Evolutionary conservation across 2,329 filamentous ascomycete species (phyloP).

Genomic region (Pyrenochaeta sp.): DNA sequence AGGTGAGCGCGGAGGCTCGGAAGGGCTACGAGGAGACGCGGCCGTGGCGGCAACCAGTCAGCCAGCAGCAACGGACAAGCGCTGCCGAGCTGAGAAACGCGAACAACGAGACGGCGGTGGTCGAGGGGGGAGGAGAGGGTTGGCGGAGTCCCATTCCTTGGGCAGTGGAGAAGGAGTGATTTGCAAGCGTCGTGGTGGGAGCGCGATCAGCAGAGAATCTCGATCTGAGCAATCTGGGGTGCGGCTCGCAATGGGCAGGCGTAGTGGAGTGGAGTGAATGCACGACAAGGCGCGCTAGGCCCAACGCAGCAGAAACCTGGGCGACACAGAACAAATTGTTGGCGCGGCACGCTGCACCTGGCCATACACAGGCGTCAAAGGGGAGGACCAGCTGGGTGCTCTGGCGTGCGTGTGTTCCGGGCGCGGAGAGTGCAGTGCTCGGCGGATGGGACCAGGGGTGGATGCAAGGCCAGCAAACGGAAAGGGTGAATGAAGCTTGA

Average conservation of each 20-base stretch:
- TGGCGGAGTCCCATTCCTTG: constrained; percentile 38
- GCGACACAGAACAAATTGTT: not conserved
- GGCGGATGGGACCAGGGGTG: constrained; percentile 8
- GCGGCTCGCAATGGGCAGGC: constrained; percentile 8
- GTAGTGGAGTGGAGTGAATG: constrained; percentile 18
- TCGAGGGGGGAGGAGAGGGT: constrained; percentile 13
- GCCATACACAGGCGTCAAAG: constrained; percentile 16
- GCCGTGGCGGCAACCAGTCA: constrained; percentile 18
- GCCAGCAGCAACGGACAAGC: constrained; percentile 20
- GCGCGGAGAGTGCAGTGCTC: too few relatives aligned
- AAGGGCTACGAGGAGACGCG: constrained; percentile 1
- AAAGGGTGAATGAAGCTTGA: constrained; percentile 14
- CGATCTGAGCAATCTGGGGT: constrained; percentile 11
- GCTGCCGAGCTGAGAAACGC: constrained; percentile 15
- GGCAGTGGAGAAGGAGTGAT: not conserved
- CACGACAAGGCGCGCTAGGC: constrained; percentile 22
- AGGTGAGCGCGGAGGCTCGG: constrained; percentile 12
- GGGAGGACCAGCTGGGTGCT: constrained; percentile 35
- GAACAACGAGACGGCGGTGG: constrained; percentile 20
- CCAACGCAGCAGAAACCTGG: constrained; percentile 14
- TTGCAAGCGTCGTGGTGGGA: constrained; percentile 4
- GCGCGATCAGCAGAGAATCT: constrained; percentile 8
- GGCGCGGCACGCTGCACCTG: constrained; percentile 7
- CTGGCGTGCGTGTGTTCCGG: constrained; percentile 10
- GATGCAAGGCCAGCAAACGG: constrained; percentile 3